Evolutionary conservation across 352 stramenopile genomes (phyloP).

Genomic region (Phytophthora ramorum): DNA sequence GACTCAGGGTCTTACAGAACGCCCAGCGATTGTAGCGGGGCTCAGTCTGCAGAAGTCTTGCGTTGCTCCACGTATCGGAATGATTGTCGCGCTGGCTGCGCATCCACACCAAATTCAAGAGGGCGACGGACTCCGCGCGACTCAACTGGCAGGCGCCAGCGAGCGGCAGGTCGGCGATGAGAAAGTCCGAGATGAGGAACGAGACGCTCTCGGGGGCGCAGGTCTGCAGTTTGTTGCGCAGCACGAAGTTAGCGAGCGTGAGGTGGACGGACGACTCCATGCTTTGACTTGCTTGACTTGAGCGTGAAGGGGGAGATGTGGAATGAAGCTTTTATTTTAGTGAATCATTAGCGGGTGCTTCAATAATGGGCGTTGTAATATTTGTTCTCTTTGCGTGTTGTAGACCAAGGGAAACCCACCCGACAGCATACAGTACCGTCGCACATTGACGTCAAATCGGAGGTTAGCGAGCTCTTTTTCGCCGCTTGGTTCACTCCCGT

Average conservation of each 20-base stretch:
- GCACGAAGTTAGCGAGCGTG: not conserved
- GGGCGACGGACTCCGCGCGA: not conserved
- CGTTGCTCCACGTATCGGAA: not conserved
- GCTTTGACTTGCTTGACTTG: not conserved
- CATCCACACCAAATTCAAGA: slow-evolving; percentile 14
- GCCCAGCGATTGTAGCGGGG: slow-evolving; percentile 1
- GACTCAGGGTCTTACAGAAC: slow-evolving; percentile 2
- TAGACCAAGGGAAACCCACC: too few species aligned
- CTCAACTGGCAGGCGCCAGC: slow-evolving; percentile 3
- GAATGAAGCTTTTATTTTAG: too few species aligned
- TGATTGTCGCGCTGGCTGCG: not conserved
- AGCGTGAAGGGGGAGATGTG: too few species aligned
- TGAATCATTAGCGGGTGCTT: too few species aligned
- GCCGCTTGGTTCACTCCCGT: too few species aligned
- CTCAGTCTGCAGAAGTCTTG: slow-evolving; percentile 6
- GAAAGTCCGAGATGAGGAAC: slow-evolving; percentile 14
- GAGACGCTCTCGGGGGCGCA: not conserved
- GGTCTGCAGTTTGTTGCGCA: not conserved
- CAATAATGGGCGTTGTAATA: too few species aligned
- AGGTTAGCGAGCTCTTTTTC: too few species aligned
- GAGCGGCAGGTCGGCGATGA: slow-evolving; percentile 5
- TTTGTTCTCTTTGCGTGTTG: too few species aligned
- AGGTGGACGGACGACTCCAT: not conserved
- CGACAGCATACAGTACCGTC: too few species aligned
- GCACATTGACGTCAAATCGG: too few species aligned